Base-by-base conservation (phyloP, 805 yeast genomes). In the Saturnispora ahearnii region DNA sequence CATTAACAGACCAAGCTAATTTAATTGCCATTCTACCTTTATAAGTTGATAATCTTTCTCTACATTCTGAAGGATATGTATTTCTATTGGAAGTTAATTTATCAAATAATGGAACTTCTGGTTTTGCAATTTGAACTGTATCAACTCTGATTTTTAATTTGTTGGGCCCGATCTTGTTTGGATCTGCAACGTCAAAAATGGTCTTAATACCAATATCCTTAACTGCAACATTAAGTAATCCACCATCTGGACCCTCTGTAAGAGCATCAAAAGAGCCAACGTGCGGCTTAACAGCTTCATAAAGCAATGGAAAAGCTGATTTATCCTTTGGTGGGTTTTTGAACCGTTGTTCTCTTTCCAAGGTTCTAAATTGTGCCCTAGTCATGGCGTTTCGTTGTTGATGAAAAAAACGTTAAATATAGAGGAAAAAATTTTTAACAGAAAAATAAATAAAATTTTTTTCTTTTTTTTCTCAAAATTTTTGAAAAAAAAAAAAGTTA, bases 221-320 rank as follows among this genome's bases (percentile, higher is more conserved):
- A 44, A 84, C 95, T 2, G 86, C 97, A 46, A 84, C 70, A 64
- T 90, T 88, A 53, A 93, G 73, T 26, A 93, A 67, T 5, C 96
- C 96, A 44, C 91, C 95, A 41, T 74, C 81, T 24, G 86, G 80
- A 41, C 96, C 96, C 51, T 87, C 95, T 24, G 96, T 86, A 51
- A 93, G 73, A 5, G 97, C 97, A 73, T 93, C 85, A 74, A 93
- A 93, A 1, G 98, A 91, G 8, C 96, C 97, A 50, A 93, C 78
- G 65, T 93, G 99, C 5, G 99, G 99, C 51, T 81, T 80, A 38
- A 93, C 93, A 13, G 99, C 98, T 55, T 88, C 96, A 51, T 78
- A 77, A 34, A 93, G 74, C 38, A 89, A 69, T 13, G 96, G 96
- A 60, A 71, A 91, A 7, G 87, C 87, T 30, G 87, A 74, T 64